Conservation (phyloP, 78 protist genomes). For the Chrysochromulina tobinii region DNA sequence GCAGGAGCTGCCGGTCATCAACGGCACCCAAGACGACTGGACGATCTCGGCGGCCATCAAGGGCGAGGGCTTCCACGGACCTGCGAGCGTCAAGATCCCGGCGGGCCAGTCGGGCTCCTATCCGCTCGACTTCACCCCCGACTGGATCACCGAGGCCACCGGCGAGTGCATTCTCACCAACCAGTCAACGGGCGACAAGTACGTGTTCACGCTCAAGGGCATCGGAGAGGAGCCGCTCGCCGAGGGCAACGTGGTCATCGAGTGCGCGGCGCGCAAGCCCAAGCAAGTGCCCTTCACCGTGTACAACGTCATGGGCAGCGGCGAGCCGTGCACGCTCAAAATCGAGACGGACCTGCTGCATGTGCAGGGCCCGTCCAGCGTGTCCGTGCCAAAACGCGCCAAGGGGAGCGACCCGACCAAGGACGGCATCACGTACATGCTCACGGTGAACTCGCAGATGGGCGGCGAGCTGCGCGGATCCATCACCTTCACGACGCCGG, state of each 20-base stretch:
- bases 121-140: constrained; percentile 28
- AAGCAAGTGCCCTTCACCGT: neutral
- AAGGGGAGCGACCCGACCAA: neutral
- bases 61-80: constrained; percentile 60
- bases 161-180: constrained; percentile 40
- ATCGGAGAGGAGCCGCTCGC: constrained; percentile 65
- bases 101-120: neutral
- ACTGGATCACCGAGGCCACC: neutral
- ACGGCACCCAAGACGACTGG: constrained; percentile 17
- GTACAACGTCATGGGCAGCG: constrained; percentile 18
- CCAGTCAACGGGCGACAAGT: constrained; percentile 11
- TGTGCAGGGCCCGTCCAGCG: constrained; percentile 37
- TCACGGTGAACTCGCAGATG: neutral
- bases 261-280: constrained; percentile 39
- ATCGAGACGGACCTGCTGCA: constrained; percentile 66
- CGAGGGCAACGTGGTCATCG: constrained; percentile 46
- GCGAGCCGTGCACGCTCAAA: neutral
- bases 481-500: constrained; percentile 61
- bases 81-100: constrained; percentile 37
- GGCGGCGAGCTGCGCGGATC: constrained; percentile 46
- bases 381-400: neutral
- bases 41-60: neutral
- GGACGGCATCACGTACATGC: neutral
- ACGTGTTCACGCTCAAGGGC: constrained; percentile 49
- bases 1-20: constrained; percentile 61